Evolutionary conservation across 2,329 filamentous ascomycete species (phyloP).

Genomic region (Talaromyces verruculosus): DNA sequence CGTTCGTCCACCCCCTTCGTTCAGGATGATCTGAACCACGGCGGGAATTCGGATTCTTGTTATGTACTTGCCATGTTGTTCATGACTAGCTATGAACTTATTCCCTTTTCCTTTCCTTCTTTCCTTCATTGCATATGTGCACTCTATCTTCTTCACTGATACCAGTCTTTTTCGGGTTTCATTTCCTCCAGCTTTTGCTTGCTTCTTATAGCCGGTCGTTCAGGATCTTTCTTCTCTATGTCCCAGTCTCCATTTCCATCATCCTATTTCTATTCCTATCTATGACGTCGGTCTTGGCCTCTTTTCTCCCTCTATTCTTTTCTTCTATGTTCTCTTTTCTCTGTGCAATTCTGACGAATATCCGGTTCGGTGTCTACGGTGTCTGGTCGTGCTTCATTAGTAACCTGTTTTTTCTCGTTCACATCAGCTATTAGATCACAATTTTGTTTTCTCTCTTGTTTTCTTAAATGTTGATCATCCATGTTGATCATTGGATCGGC

Average conservation of each 20-base stretch:
- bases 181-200: neutral
- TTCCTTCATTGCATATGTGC: neutral
- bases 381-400: neutral
- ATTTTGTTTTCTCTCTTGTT: neutral
- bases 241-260: neutral
- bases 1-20: neutral
- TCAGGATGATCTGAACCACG: neutral
- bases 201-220: neutral
- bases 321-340: neutral
- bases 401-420: neutral
- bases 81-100: neutral
- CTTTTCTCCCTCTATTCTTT: neutral
- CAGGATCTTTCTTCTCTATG: neutral
- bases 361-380: neutral
- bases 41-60: neutral
- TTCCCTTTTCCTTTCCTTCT: neutral
- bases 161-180: neutral
- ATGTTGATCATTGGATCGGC: neutral
- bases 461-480: neutral
- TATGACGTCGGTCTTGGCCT: neutral
- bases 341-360: neutral
- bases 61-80: neutral
- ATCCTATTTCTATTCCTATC: neutral
- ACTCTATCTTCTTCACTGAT: neutral
- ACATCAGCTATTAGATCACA: slow-evolving; percentile 8